These are phyloP conservation scores for Podila epigama DNA, from an alignment of 192 early-diverging fungal species.

Conservation along the genomic window DNA sequence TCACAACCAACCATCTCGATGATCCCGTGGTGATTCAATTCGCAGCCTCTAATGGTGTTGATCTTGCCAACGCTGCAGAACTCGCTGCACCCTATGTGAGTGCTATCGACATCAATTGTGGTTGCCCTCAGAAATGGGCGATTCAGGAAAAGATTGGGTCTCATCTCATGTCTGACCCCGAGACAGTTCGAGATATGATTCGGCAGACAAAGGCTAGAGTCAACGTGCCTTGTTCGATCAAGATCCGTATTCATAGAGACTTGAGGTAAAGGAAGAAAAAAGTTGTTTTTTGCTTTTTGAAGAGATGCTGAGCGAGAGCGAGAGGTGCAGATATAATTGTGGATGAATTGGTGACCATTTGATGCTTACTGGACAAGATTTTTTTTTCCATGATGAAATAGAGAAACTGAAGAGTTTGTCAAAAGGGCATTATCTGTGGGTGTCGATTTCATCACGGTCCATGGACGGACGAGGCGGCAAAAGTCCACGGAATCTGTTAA, in stretches of 20 bases:
- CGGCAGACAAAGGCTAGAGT: slow-evolving; percentile 71
- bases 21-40: slow-evolving; percentile 94
- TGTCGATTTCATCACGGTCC: slow-evolving; percentile 88
- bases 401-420: slow-evolving; percentile 86
- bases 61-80: slow-evolving; percentile 87
- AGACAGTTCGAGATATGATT: slow-evolving; percentile 93
- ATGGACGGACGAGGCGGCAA: slow-evolving; percentile 86
- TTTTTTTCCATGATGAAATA: slow-evolving; percentile 8
- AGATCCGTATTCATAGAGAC: slow-evolving; percentile 86
- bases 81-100: slow-evolving; percentile 80
- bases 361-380: too few relatives aligned
- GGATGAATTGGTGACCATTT: too few relatives aligned
- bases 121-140: slow-evolving; percentile 97
- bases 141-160: slow-evolving; percentile 88
- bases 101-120: slow-evolving; percentile 88
- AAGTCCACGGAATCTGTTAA: slow-evolving; percentile 84
- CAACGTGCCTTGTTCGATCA: slow-evolving; percentile 81
- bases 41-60: slow-evolving; percentile 80
- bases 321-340: background rate
- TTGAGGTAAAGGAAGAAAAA: slow-evolving; percentile 47
- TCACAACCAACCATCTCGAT: slow-evolving; percentile 81
- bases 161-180: slow-evolving; percentile 87
- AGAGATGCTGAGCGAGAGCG: background rate
- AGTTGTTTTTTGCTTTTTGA: background rate
- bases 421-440: slow-evolving; percentile 85